phyloP scores from a whole-genome alignment of 1,139 yeast species.

The Kurtzmaniella quercitrusa region DNA sequence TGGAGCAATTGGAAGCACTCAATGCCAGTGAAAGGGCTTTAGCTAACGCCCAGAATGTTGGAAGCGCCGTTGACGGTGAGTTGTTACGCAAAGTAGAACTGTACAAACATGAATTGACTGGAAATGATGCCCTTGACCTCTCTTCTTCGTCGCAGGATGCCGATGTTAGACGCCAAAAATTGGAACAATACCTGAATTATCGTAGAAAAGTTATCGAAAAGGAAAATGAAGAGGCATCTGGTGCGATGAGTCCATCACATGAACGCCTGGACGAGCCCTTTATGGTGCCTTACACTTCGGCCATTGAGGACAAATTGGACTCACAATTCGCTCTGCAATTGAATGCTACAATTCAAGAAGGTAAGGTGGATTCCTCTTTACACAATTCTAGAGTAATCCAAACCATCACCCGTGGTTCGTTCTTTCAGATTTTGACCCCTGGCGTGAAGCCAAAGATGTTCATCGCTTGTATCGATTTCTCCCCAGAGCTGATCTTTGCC shows the following conservation, averaged over 20 bases:
- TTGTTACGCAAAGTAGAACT: slow-evolving; percentile 36
- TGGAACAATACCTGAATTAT: slow-evolving; percentile 45
- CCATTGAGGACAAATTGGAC: slow-evolving; percentile 65
- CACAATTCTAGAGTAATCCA: slow-evolving; percentile 57
- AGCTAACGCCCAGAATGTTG: slow-evolving; percentile 55
- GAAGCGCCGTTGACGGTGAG: slow-evolving; percentile 43
- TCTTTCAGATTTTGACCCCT: slow-evolving; percentile 52
- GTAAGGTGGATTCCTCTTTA: slow-evolving; percentile 57
- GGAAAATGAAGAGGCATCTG: slow-evolving; percentile 31
- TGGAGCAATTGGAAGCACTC: slow-evolving; percentile 41
- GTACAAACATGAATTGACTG: slow-evolving; percentile 43
- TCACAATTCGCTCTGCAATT: slow-evolving; percentile 59
- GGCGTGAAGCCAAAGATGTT: slow-evolving; percentile 61
- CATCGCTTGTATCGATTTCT: slow-evolving; percentile 74
- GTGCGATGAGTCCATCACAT: slow-evolving; percentile 12
- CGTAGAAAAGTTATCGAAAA: slow-evolving; percentile 47
- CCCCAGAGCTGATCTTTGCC: slow-evolving; percentile 83
- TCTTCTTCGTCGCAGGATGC: slow-evolving; percentile 45
- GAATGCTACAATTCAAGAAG: slow-evolving; percentile 56
- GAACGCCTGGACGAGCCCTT: slow-evolving; percentile 30
- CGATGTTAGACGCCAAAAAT: slow-evolving; percentile 38
- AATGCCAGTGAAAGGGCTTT: slow-evolving; percentile 59
- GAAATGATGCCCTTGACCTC: slow-evolving; percentile 37
- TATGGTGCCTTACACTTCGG: slow-evolving; percentile 66
- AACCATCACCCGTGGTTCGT: slow-evolving; percentile 68